Evolutionary conservation across 495 filamentous ascomycete species (phyloP), one percentile per base, ranked within the genome.

Genomic region (Pyronema domesticum): DNA sequence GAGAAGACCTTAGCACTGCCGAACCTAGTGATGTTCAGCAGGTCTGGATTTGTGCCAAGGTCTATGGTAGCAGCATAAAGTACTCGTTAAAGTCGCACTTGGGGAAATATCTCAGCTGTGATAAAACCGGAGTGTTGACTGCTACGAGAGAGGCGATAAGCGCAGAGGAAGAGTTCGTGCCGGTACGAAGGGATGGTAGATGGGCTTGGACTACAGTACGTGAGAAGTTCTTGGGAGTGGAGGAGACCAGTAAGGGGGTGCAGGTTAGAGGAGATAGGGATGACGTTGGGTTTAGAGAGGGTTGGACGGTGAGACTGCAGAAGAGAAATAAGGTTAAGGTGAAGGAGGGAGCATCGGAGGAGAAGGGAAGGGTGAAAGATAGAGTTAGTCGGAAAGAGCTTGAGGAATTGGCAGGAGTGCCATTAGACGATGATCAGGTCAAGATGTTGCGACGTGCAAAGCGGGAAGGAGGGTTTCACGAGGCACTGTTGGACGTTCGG

Each of bases 11-110:
- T 4, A 56, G 70, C 13, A 93, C 79, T 3, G 86, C 89, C 35
- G 91, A 95, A 68, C 91, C 91, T 46, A 87, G 94, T 61, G 86
- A 94, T 67, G 85, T 96, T 17, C 73, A 89, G 57, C 88, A 95
- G 70, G 91, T 98, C 15, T 96, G 88, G 88, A 76, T 95, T 53
- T 89, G 85, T 51, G 94, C 84, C 58, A 73, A 74, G 55, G 81
- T 95, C 14, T 81, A 85, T 4, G 91, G 91, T 3, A 86, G 80
- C 8, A 86, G 93, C 56, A 67, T 71, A 10, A 72, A 68, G 19
- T 80, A 81, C 60, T 84, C 82, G 55, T 85, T 98, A 65, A 95
- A 94, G 69, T 82, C 83, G 0, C 80, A 86, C 67, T 81, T 91
- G 71, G 89, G 89, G 57, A 81, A 79, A 80, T 86, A 95, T 68